These are phyloP conservation scores for Coelastrella sp. DNA, from an alignment of 139 green algal genomes.

Conservation along the genomic window DNA sequence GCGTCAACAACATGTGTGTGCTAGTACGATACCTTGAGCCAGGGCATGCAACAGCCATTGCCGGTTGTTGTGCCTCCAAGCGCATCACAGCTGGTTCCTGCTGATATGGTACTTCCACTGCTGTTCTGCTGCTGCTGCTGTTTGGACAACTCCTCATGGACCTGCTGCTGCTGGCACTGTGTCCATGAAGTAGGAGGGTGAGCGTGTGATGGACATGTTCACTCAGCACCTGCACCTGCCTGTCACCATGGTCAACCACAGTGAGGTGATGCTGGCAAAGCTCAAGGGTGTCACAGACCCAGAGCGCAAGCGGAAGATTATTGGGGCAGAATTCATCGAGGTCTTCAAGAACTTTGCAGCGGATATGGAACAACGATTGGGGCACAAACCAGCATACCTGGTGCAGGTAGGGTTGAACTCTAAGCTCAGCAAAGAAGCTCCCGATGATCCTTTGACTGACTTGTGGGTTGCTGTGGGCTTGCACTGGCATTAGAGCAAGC, in stretches of 20 bases:
- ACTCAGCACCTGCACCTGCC: conserved; percentile 96
- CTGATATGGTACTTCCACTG: too few species aligned
- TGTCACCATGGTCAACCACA: conserved; percentile 94
- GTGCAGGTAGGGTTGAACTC: conserved; percentile 71
- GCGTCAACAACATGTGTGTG: too few species aligned
- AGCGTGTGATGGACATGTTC: conserved; percentile 98
- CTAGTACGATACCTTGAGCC: too few species aligned
- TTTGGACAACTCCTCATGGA: too few species aligned
- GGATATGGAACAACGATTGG: conserved; percentile 79
- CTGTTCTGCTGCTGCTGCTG: too few species aligned
- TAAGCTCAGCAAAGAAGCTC: too few species aligned
- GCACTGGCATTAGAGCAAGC: neutral
- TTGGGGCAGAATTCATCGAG: conserved; percentile 95
- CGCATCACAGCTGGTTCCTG: too few species aligned
- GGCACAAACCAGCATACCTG: conserved; percentile 83
- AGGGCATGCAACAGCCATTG: too few species aligned
- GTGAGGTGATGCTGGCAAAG: conserved; percentile 61
- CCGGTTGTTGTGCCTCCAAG: too few species aligned
- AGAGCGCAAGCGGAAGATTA: conserved; percentile 97
- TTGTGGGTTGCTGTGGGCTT: neutral
- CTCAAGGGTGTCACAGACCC: conserved; percentile 92
- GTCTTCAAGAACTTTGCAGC: conserved; percentile 91
- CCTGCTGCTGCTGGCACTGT: too few species aligned
- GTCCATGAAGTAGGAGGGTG: conserved; percentile 75
- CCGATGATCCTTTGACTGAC: too few species aligned